Base-by-base conservation (phyloP, 352 stramenopile species). In the Pythium guiyangense region DNA sequence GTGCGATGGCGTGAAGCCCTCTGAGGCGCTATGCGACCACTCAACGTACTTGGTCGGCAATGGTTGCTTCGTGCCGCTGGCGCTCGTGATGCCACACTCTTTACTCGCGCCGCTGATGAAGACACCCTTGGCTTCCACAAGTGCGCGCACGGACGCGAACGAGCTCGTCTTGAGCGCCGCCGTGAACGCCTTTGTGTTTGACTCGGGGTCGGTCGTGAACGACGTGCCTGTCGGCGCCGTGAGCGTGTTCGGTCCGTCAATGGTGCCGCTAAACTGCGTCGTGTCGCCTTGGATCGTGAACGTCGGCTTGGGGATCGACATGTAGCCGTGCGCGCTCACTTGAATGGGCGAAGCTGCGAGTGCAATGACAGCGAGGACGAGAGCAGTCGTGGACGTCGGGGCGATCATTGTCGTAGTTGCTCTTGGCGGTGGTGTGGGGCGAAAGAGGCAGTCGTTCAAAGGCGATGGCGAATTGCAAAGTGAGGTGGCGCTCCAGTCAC, bases 321-420 rank as follows among this genome's bases (percentile, higher is more conserved):
- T 60, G 47, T 40, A 67, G 63, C 74, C 73, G 59, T 83, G 73
- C 29, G 70, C 73, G 39, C 76, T 54, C 2, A 57, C 62, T 34
- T 34, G 29, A 4, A n/a, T 27, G 35, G 25, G 26, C 0, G 52
- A 45, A 26, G 51, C 59, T 9, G 55, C 37, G 39, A 56, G 40
- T 22, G 62, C 52, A 18, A 26, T 49, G n/a, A 26, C 39, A 4
- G 17, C 4, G 11, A 44, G 39, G 17, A 15, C 39, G 29, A 34
- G 29, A 34, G 8, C 29, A 34, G 29, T 34, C 29, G 4, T 34
- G 29, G 29, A 34, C 12, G 39, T 44, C 11, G 39, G 39, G 39
- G 17, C 39, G 39, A 44, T 6, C 39, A 44, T 44, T 34, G 29
- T 34, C 29, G 29, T 9, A 4, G 29, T 4, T 34, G 29, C 4